phyloP scores from a whole-genome alignment of 192 early-diverging fungal species.

The Thamnidium elegans region DNA sequence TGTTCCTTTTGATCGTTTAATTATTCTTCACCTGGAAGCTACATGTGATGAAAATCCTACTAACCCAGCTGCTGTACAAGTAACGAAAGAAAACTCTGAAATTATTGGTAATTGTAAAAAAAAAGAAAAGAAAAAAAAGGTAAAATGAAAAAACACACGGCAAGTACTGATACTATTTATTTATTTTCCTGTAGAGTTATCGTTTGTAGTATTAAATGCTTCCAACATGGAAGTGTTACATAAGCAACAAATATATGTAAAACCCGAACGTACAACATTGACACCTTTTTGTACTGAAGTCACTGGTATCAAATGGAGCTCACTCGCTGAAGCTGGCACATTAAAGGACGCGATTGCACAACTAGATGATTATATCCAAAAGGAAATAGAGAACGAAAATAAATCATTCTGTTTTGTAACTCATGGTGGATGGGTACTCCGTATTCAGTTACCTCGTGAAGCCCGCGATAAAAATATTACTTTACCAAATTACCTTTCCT shows the following conservation, averaged over 20 bases:
- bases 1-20: constrained; percentile 50
- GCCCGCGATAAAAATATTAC: constrained; percentile 61
- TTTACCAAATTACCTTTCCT: constrained; percentile 55
- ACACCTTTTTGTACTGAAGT: constrained; percentile 59
- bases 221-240: constrained; percentile 41
- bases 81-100: constrained; percentile 55
- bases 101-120: constrained; percentile 38
- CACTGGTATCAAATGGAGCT: constrained; percentile 58
- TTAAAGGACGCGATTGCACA: constrained; percentile 52
- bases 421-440: constrained; percentile 69
- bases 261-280: constrained; percentile 48
- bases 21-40: constrained; percentile 65
- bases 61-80: constrained; percentile 51
- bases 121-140: neutral
- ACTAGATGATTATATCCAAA: constrained; percentile 51
- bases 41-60: constrained; percentile 71
- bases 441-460: constrained; percentile 65
- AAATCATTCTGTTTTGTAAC: constrained; percentile 67
- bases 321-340: constrained; percentile 47
- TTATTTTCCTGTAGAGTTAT: constrained; percentile 38
- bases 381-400: constrained; percentile 45
- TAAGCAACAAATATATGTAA: constrained; percentile 47
- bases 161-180: neutral
- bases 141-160: neutral
- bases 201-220: constrained; percentile 49